These are phyloP conservation scores for Volvox carteri DNA, from an alignment of 163 green algal species.

Conservation along the genomic window DNA sequence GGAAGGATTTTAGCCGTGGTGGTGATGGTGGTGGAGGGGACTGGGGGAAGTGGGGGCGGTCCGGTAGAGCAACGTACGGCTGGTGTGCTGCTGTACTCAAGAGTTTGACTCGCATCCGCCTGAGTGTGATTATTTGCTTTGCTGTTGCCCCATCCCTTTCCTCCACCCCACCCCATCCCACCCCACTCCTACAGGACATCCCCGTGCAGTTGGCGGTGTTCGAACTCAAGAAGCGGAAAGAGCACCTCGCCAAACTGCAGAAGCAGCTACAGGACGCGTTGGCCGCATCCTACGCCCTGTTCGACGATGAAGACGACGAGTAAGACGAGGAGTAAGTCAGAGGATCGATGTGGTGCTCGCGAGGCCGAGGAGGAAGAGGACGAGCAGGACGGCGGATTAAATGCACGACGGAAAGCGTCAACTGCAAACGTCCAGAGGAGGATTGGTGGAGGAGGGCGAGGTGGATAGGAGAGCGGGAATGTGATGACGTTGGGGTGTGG, in stretches of 20 bases:
- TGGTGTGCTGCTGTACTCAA: too few relatives aligned
- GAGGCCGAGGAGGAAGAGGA: too few relatives aligned
- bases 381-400: too few relatives aligned
- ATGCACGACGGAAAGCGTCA: too few relatives aligned
- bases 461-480: too few relatives aligned
- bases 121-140: too few relatives aligned
- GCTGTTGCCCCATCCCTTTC: too few relatives aligned
- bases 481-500: too few relatives aligned
- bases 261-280: constrained; percentile 47
- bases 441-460: too few relatives aligned
- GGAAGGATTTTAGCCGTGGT: background rate
- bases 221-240: constrained; percentile 57
- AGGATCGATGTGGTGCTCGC: background rate
- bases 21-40: background rate
- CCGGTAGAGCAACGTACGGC: too few relatives aligned
- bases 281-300: constrained; percentile 34
- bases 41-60: background rate
- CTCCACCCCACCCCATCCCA: background rate
- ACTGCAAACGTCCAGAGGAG: too few relatives aligned
- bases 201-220: constrained; percentile 48
- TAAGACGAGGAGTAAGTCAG: background rate
- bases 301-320: constrained; percentile 48
- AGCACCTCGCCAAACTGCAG: constrained; percentile 35
- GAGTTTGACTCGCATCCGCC: too few relatives aligned
- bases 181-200: constrained; percentile 30